phyloP scores from a whole-genome alignment of 2,329 filamentous ascomycete genomes.

The Daldinia sp. region DNA sequence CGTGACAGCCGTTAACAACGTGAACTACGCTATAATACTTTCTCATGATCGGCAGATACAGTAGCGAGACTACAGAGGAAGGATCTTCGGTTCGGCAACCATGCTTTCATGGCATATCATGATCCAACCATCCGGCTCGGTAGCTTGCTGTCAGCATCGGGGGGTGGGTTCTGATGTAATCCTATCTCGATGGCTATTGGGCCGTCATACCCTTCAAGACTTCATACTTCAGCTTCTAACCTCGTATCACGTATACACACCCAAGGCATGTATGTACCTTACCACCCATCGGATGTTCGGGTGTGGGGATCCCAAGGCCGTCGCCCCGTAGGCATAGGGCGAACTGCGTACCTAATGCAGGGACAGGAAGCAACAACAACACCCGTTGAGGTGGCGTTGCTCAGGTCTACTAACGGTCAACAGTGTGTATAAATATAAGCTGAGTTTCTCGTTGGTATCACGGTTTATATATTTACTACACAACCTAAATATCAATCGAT shows the following conservation, averaged over 20 bases:
- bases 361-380: conserved; percentile 2
- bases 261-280: not conserved
- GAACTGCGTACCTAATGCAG: not conserved
- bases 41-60: conserved; percentile 37
- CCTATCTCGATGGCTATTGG: conserved; percentile 17
- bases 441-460: not conserved
- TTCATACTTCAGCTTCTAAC: conserved; percentile 16
- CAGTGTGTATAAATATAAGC: conserved; percentile 27
- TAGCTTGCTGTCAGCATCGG: conserved; percentile 22
- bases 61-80: conserved; percentile 19
- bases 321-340: not conserved
- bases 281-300: conserved; percentile 8
- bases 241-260: conserved; percentile 15
- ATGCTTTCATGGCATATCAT: conserved; percentile 29
- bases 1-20: conserved; percentile 5
- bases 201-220: not conserved
- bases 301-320: not conserved
- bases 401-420: conserved; percentile 3
- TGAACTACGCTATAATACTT: not conserved
- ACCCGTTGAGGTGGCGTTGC: conserved; percentile 3
- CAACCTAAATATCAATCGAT: not conserved
- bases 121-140: conserved; percentile 28
- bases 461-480: not conserved
- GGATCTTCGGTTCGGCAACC: conserved; percentile 28
- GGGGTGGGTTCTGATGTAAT: conserved; percentile 9